Evolutionary conservation across 441 rosid genomes (phyloP).

Genomic region (Melastoma candidum): DNA sequence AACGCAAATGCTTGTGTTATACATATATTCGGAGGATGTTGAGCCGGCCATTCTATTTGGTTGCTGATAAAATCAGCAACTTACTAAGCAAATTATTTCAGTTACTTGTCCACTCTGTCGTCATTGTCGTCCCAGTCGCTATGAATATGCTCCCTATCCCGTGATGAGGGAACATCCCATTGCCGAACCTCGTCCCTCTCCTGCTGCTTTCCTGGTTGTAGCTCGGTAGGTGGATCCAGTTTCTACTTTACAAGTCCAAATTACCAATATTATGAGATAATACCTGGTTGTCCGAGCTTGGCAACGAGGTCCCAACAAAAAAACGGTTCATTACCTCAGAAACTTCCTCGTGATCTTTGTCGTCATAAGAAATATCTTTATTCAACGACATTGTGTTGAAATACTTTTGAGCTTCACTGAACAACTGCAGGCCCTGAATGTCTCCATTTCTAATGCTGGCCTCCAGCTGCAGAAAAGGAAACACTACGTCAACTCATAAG

Average conservation of each 20-base stretch:
- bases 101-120: slow-evolving; percentile 11
- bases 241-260: slow-evolving; percentile 21
- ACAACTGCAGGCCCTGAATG: slow-evolving; percentile 52
- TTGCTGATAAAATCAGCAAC: no score
- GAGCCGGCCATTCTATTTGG: no score
- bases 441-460: slow-evolving; percentile 82
- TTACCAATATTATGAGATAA: slow-evolving; percentile 9
- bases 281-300: background rate
- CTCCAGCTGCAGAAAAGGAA: slow-evolving; percentile 49
- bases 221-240: slow-evolving; percentile 17
- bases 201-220: slow-evolving; percentile 27
- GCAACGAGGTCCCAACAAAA: background rate
- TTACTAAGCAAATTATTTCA: no score
- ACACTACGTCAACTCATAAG: background rate
- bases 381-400: slow-evolving; percentile 25
- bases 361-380: slow-evolving; percentile 24
- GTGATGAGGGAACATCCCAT: slow-evolving; percentile 23
- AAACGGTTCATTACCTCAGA: slow-evolving; percentile 17
- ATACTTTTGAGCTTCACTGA: slow-evolving; percentile 27
- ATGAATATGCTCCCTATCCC: slow-evolving; percentile 21
- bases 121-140: slow-evolving; percentile 30
- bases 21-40: no score
- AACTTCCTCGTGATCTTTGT: slow-evolving; percentile 20
- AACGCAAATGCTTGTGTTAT: no score
- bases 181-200: slow-evolving; percentile 22